Evolutionary conservation across 2,329 filamentous ascomycete species (phyloP).

Genomic region (Aspergillus tanneri): DNA sequence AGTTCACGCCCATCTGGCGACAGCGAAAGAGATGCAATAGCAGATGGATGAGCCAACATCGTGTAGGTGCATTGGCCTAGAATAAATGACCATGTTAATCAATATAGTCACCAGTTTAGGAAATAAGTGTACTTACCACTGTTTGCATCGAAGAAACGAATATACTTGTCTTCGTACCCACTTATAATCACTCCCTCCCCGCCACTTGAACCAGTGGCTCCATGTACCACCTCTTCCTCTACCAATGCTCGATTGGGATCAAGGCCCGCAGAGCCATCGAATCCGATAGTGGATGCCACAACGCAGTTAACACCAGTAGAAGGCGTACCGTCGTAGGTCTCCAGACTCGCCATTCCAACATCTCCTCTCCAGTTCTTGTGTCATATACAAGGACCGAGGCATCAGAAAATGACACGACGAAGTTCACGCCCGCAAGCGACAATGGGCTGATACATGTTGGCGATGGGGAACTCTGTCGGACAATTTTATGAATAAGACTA

Average conservation of each 20-base stretch:
- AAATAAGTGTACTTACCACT: slow-evolving; percentile 69
- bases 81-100: slow-evolving; percentile 17
- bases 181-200: slow-evolving; percentile 94
- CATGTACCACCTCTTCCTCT: slow-evolving; percentile 72
- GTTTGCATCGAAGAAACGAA: slow-evolving; percentile 97
- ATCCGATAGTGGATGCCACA: slow-evolving; percentile 78
- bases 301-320: slow-evolving; percentile 86
- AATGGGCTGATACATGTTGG: slow-evolving; percentile 92
- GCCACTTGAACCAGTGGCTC: slow-evolving; percentile 78
- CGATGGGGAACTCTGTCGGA: slow-evolving; percentile 65
- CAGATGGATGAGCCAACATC: slow-evolving; percentile 93
- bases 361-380: slow-evolving; percentile 84
- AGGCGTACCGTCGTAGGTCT: slow-evolving; percentile 86
- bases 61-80: slow-evolving; percentile 97
- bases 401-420: slow-evolving; percentile 90
- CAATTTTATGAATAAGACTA: slow-evolving; percentile 83
- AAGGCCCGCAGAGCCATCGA: slow-evolving; percentile 63
- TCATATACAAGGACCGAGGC: slow-evolving; percentile 90
- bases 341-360: slow-evolving; percentile 90
- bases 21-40: slow-evolving; percentile 86
- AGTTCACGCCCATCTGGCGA: slow-evolving; percentile 92
- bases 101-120: neutral
- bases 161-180: slow-evolving; percentile 93
- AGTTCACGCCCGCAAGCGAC: slow-evolving; percentile 77
- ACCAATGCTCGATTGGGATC: slow-evolving; percentile 63